phyloP scores from a whole-genome alignment of 306 rosid genomes.

The Quercus suber region DNA sequence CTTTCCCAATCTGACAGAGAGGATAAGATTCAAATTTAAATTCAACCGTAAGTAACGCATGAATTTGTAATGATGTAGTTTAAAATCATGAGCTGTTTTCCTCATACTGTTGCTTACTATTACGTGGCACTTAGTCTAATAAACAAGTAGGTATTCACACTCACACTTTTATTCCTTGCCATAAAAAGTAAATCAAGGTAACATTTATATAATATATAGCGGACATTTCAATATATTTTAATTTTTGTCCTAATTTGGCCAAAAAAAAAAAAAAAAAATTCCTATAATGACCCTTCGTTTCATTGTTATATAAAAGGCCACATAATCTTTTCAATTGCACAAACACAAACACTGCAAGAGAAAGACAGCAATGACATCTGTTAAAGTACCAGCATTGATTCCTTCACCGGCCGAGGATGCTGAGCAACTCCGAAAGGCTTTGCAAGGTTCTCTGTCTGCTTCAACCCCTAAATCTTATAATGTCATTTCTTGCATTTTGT shows the following conservation, averaged over 20 bases:
- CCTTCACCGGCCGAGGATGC: constrained; percentile 76
- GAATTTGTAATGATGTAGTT: no score
- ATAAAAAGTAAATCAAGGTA: not conserved
- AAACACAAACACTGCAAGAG: constrained; percentile 12
- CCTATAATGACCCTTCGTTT: no score
- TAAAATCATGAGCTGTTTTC: not conserved
- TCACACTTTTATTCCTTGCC: not conserved
- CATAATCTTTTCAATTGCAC: not conserved
- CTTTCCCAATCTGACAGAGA: no score
- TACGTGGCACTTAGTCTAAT: not conserved
- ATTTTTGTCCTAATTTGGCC: no score
- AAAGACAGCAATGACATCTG: constrained; percentile 51
- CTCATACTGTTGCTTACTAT: not conserved
- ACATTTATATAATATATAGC: not conserved
- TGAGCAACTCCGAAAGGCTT: constrained; percentile 78
- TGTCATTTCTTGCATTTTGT: not conserved
- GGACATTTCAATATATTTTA: not conserved
- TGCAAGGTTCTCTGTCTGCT: constrained; percentile 43
- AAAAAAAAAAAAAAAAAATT: no score
- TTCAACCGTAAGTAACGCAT: no score
- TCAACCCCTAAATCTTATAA: not conserved
- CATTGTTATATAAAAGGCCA: not conserved
- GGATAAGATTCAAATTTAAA: no score
- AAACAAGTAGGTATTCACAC: no score
- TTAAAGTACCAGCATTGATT: constrained; percentile 54